These are phyloP conservation scores for Stagonosporopsis tanaceti DNA, from an alignment of 2,329 filamentous ascomycete genomes.

Conservation along the genomic window DNA sequence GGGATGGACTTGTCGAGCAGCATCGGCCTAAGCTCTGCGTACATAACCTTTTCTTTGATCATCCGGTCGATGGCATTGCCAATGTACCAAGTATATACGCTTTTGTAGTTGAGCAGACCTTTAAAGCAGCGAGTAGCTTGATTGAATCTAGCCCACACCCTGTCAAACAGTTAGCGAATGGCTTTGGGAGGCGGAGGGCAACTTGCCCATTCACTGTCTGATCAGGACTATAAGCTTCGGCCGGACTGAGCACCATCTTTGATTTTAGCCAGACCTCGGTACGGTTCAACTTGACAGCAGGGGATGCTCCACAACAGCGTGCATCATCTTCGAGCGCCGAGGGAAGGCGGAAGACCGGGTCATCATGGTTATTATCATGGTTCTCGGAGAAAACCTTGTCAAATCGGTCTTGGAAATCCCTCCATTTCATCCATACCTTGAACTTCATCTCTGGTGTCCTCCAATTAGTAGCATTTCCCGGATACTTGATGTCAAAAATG, in stretches of 20 bases:
- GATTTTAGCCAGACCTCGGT: slow-evolving; percentile 64
- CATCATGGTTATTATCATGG: slow-evolving; percentile 19
- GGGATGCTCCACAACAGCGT: background rate
- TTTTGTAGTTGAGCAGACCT: slow-evolving; percentile 72
- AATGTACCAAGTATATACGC: slow-evolving; percentile 69
- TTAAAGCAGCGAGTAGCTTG: slow-evolving; percentile 76
- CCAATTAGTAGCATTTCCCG: slow-evolving; percentile 37
- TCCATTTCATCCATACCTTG: slow-evolving; percentile 56
- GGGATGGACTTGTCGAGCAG: slow-evolving; percentile 72
- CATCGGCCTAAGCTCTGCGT: slow-evolving; percentile 75
- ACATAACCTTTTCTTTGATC: slow-evolving; percentile 71
- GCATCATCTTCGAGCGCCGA: background rate
- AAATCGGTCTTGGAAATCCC: slow-evolving; percentile 54
- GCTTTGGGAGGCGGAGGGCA: background rate
- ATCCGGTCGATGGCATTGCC: slow-evolving; percentile 67
- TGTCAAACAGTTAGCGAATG: slow-evolving; percentile 26
- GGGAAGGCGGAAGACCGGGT: slow-evolving; percentile 9
- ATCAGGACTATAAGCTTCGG: slow-evolving; percentile 64
- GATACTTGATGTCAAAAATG: slow-evolving; percentile 62
- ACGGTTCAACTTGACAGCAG: slow-evolving; percentile 21
- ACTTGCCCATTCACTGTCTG: slow-evolving; percentile 63
- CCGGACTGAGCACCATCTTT: slow-evolving; percentile 69
- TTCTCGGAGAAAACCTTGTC: slow-evolving; percentile 14
- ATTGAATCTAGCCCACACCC: slow-evolving; percentile 70
- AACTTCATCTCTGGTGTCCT: slow-evolving; percentile 17